Conservation (phyloP, 352 stramenopile species). For the Phytopythium kandeliae region DNA sequence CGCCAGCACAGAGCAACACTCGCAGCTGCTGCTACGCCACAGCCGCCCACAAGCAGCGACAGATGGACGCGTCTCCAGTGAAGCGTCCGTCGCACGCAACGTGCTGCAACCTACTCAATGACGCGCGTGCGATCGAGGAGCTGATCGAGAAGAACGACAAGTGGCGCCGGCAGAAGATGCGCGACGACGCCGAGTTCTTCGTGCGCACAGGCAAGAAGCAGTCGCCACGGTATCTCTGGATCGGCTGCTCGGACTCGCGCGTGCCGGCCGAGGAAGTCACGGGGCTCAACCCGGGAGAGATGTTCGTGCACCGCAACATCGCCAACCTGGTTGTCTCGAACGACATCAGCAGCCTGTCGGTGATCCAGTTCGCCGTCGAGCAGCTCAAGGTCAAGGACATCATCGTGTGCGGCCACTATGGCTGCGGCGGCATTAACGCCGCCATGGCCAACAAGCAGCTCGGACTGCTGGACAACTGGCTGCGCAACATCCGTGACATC, state of each 20-base stretch:
- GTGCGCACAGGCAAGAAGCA: slow-evolving; percentile 20
- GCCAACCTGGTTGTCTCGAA: slow-evolving; percentile 71
- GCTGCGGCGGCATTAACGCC: slow-evolving; percentile 84
- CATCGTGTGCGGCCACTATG: slow-evolving; percentile 91
- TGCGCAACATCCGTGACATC: slow-evolving; percentile 86
- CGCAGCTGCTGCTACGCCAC: too few relatives aligned
- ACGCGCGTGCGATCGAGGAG: slow-evolving; percentile 35
- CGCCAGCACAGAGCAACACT: neutral
- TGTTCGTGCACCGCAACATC: slow-evolving; percentile 91
- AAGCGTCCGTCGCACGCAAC: slow-evolving; percentile 2
- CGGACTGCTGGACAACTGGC: slow-evolving; percentile 88
- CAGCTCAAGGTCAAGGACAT: slow-evolving; percentile 90
- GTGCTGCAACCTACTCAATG: slow-evolving; percentile 10
- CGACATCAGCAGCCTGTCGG: slow-evolving; percentile 58
- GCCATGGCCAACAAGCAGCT: slow-evolving; percentile 76
- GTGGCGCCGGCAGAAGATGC: slow-evolving; percentile 44
- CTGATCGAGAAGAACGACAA: slow-evolving; percentile 51
- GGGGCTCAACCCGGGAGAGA: slow-evolving; percentile 67
- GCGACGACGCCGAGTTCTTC: slow-evolving; percentile 38
- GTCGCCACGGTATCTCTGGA: slow-evolving; percentile 85
- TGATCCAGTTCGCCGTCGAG: slow-evolving; percentile 84
- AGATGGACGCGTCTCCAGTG: neutral
- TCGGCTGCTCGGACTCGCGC: slow-evolving; percentile 87
- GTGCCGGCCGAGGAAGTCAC: slow-evolving; percentile 86
- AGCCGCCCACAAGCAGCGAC: too few relatives aligned